Base-by-base conservation (phyloP, 805 yeast species). In the Yarrowia keelungensis region DNA sequence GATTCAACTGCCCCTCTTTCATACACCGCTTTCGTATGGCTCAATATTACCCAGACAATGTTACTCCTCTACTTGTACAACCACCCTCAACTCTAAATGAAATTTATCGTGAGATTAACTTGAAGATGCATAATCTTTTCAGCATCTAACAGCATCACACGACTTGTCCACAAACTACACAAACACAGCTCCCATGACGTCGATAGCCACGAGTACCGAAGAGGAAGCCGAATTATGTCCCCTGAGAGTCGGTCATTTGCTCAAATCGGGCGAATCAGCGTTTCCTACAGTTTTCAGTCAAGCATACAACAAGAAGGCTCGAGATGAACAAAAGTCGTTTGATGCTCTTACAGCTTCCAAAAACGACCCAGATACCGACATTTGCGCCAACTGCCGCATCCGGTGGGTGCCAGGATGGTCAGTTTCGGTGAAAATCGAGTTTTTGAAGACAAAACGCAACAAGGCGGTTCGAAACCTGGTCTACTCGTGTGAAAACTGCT, bases 401-500 rank as follows among this genome's bases (percentile, higher is more conserved):
- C 15, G 35, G n/a, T 59, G 65, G 65, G 35, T 59, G 14, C 65
- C 65, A 8, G 65, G 65, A 10, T 59, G 65, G 65, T 59, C 65
- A 1, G 65, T 59, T 8, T 43, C 42, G 12, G 51, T 59, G 3
- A 19, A 43, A 9, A 59, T 59, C 38, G 65, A 59, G 41, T 59
- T 32, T 35, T 7, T 59, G 16, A 59, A 35, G n/a, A 45, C 50
- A 2, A 59, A 59, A 11, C 39, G 51, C 7, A 16, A 45, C 19
- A 59, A 59, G 16, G 51, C 50, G 2, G 51, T 59, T 7, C 15
- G 65, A 42, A 41, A 42, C 12, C 51, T 59, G 19, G 51, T 43
- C 15, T 59, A 59, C 51, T 45, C 12, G 5, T 59, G 65, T 10
- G 51, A 45, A 11, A 45, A 35, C 14, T 59, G 65, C 26, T 35